phyloP scores from a whole-genome alignment of 108 stramenopile genomes.

The Pelagomonas calceolata region DNA sequence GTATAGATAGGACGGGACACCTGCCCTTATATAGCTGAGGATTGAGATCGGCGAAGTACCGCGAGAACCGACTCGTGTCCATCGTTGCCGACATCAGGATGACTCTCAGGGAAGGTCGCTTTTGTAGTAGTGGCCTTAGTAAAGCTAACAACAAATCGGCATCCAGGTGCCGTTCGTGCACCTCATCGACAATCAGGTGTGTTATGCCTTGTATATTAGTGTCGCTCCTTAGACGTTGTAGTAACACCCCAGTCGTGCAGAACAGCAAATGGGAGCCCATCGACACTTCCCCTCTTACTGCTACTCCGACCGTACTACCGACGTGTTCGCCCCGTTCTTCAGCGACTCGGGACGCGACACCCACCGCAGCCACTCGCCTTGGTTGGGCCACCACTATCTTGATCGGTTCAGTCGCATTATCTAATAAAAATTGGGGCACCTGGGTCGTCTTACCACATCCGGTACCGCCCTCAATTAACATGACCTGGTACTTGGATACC shows the following conservation, averaged over 20 bases:
- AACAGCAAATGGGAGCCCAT: conserved; percentile 71
- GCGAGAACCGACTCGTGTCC: conserved; percentile 40
- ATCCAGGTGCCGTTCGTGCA: conserved; percentile 80
- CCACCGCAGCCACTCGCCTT: conserved; percentile 81
- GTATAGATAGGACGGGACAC: conserved; percentile 33
- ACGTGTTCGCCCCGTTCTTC: conserved; percentile 66
- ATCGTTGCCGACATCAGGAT: conserved; percentile 51
- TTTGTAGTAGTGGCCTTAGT: conserved; percentile 30
- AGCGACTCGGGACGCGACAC: conserved; percentile 81
- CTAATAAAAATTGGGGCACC: conserved; percentile 82
- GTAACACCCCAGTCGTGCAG: conserved; percentile 92
- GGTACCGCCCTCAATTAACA: conserved; percentile 11
- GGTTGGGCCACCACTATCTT: conserved; percentile 92
- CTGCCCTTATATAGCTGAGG: not conserved
- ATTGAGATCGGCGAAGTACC: conserved; percentile 41
- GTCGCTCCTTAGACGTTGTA: conserved; percentile 78
- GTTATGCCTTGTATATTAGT: conserved; percentile 61
- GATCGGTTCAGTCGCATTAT: conserved; percentile 44
- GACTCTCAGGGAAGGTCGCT: conserved; percentile 40
- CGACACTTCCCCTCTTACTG: conserved; percentile 71
- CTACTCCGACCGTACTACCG: conserved; percentile 77
- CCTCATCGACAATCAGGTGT: conserved; percentile 90
- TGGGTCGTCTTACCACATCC: conserved; percentile 69
- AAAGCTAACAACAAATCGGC: conserved; percentile 47
- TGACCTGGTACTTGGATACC: not conserved